phyloP scores from a whole-genome alignment of 306 rosid species.

The Cucurbita argyrosperma region DNA sequence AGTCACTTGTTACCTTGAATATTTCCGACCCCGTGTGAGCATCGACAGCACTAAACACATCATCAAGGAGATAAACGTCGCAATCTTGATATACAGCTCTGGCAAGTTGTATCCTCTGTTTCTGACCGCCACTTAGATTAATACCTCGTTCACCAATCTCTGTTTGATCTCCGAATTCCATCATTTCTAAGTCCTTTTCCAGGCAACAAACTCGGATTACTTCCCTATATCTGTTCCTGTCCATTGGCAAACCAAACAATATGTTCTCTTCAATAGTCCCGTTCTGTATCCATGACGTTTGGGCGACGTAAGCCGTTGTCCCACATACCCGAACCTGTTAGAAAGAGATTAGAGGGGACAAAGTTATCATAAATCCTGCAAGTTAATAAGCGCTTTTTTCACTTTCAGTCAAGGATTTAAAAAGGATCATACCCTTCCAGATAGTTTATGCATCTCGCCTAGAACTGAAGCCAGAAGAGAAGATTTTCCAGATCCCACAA shows the following conservation, averaged over 20 bases:
- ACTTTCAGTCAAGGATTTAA: not conserved
- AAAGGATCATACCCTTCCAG: constrained; percentile 57
- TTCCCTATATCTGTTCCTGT: constrained; percentile 48
- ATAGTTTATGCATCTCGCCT: constrained; percentile 75
- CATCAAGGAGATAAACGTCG: constrained; percentile 87
- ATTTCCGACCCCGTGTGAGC: constrained; percentile 94
- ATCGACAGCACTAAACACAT: constrained; percentile 93
- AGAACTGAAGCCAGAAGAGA: constrained; percentile 81
- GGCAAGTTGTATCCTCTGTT: constrained; percentile 91
- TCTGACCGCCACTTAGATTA: constrained; percentile 95
- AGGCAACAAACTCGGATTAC: constrained; percentile 70
- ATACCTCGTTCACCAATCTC: constrained; percentile 99
- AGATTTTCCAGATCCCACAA: constrained; percentile 88
- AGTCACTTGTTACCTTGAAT: constrained; percentile 46
- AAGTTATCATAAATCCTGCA: not conserved
- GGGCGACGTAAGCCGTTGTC: constrained; percentile 79
- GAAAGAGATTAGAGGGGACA: not conserved
- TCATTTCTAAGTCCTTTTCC: constrained; percentile 85
- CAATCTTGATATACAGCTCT: constrained; percentile 83
- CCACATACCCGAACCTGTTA: constrained; percentile 76
- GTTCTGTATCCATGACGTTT: constrained; percentile 95
- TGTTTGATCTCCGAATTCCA: constrained; percentile 86
- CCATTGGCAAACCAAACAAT: constrained; percentile 65
- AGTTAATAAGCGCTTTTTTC: not conserved
- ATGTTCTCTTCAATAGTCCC: constrained; percentile 90